phyloP scores from a whole-genome alignment of 768 basidiomycete genomes.

The Russula lepida region DNA sequence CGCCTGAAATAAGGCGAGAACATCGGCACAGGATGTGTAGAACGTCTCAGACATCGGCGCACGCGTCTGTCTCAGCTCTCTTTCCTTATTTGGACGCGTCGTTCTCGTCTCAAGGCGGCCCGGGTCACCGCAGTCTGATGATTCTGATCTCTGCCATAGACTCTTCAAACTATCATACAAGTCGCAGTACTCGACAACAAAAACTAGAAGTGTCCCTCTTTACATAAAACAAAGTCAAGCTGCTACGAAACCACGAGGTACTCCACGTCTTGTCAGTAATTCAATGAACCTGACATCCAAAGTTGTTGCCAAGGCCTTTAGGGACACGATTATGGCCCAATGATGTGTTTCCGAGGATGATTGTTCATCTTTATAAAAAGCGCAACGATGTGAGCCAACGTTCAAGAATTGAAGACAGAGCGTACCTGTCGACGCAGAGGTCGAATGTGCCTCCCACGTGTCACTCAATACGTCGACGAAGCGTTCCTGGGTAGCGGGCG shows the following conservation, averaged over 20 bases:
- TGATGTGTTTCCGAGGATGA: neutral
- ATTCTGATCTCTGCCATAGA: too few species aligned
- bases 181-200: too few species aligned
- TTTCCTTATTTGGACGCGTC: neutral
- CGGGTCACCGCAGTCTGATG: neutral
- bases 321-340: neutral
- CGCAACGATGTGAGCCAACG: neutral
- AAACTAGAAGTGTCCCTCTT: neutral
- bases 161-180: too few species aligned
- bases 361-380: neutral
- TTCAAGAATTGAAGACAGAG: neutral
- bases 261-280: neutral
- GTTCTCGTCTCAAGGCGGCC: neutral
- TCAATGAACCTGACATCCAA: neutral
- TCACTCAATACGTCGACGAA: neutral
- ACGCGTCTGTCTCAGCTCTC: neutral
- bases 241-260: neutral
- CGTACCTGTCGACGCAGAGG: neutral
- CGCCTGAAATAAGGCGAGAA: constrained; percentile 51
- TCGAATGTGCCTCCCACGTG: neutral
- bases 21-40: constrained; percentile 61
- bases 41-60: constrained; percentile 42
- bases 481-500: neutral
- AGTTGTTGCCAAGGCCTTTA: neutral
- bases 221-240: neutral